A percentile compares a stretch with the other conserved stretches of the same genome.
phyloP scores from a whole-genome alignment of 73 alveolate genomes.

The Tetrahymena thermophila region DNA sequence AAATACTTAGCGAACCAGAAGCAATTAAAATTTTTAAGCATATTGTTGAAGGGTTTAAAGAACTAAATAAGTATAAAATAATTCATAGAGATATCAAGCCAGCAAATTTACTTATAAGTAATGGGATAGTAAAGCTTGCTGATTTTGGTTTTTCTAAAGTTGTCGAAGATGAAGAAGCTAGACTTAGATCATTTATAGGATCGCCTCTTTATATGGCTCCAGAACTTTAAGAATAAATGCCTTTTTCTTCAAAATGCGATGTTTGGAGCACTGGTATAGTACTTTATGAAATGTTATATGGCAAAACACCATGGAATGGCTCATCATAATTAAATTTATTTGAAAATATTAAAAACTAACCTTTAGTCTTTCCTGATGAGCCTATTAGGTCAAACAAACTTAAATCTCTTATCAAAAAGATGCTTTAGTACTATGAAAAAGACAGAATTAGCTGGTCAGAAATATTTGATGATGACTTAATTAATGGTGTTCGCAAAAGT shows the following conservation, averaged over 20 bases:
- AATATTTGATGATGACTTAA: constrained; percentile 8
- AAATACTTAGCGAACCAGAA: constrained; percentile 16
- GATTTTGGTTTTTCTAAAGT: constrained; percentile 50
- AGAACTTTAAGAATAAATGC: constrained; percentile 52
- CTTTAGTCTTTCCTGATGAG: constrained; percentile 7
- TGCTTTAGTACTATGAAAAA: constrained; percentile 20
- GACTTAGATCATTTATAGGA: constrained; percentile 59
- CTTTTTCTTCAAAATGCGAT: constrained; percentile 68
- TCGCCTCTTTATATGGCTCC: constrained; percentile 88
- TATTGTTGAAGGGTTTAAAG: constrained; percentile 21
- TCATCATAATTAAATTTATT: not conserved
- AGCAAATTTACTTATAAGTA: constrained; percentile 42
- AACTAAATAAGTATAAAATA: not conserved
- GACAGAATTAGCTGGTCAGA: constrained; percentile 36
- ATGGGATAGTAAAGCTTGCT: constrained; percentile 42
- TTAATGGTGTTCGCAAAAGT: constrained; percentile 8
- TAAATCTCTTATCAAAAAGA: not conserved
- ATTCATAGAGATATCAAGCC: constrained; percentile 52
- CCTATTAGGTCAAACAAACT: constrained; percentile 2
- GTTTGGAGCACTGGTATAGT: constrained; percentile 83
- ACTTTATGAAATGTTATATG: constrained; percentile 75
- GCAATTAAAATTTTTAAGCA: constrained; percentile 20
- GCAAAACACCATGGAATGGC: constrained; percentile 66
- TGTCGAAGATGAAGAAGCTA: constrained; percentile 20
- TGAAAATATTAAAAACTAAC: not conserved